Base-by-base conservation (phyloP, 2,329 filamentous ascomycete species). In the Cladosporium velox region DNA sequence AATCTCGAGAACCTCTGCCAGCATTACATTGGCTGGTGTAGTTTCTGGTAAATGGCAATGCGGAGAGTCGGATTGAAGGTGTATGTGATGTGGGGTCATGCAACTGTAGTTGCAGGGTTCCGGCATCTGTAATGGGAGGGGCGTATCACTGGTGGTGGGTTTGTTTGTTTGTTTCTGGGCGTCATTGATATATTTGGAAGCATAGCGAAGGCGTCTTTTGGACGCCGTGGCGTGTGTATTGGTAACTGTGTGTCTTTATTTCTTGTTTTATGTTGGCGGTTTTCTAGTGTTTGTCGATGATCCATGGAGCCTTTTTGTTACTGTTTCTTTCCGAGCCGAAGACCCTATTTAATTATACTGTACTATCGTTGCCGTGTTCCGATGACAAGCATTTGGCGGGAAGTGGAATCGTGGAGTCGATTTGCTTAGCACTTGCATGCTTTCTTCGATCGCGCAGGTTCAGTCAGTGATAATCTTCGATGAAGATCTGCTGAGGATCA, bases 11-110 rank as follows among this genome's bases (percentile, higher is more conserved):
- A 98, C 78, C 83, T 99, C 68, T 99, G 95, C 77, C 95, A 98
- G 83, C 95, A 98, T 82, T 99, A 97, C 78, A 97, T 98, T 73
- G 95, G 95, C 70, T 98, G 94, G 94, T 98, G 94, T 81, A 96
- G 92, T 80, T 98, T 97, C 85, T 98, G 94, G 94, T 98, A 67
- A 59, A 26, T 26, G 21, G 32, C 18, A 51, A 8, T 57, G 24
- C 61, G 35, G 51, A 44, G 49, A 54, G 32, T 34, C 18, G 54
- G 28, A 21, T 35, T 12, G 34, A 5, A 41, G 35, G 35, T 41
- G 35, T 14, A 41, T 41, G 35, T 41, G 11, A 41, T 41, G 35
- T 41, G 35, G 35, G 35, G 35, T 41, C 35, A 41, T n/a, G 38
- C 41, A 47, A 10, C 18, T 44, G 18, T 21, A 44, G 38, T n/a